Evolutionary conservation across 768 basidiomycete genomes (phyloP).

Genomic region (Amanita molliuscula): DNA sequence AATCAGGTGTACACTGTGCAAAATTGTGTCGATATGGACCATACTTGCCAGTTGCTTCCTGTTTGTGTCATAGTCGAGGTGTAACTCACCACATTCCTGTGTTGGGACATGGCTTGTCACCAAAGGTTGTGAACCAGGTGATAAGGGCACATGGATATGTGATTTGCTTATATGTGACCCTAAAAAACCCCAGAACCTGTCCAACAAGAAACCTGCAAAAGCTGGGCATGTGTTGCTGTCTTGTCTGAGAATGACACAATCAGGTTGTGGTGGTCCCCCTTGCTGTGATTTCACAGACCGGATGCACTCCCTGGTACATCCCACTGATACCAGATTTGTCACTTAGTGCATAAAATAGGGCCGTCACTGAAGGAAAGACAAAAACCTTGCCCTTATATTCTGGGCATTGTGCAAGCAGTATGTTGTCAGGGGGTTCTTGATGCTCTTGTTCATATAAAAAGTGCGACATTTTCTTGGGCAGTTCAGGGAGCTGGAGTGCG

Average conservation of each 20-base stretch:
- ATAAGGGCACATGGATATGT: constrained; percentile 18
- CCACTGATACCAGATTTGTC: no score
- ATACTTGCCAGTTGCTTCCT: constrained; percentile 8
- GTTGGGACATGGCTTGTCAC: constrained; percentile 12
- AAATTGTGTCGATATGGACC: constrained; percentile 18
- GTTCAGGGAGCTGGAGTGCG: not conserved
- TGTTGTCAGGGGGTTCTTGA: constrained; percentile 4
- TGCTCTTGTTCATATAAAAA: constrained; percentile 1
- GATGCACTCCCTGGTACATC: constrained; percentile 16
- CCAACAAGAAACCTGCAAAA: constrained; percentile 15
- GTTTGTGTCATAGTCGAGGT: constrained; percentile 14
- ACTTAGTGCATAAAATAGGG: constrained; percentile 17
- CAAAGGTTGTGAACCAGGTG: constrained; percentile 15
- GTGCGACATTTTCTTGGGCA: not conserved
- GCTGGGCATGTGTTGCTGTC: constrained; percentile 12
- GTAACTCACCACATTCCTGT: constrained; percentile 22
- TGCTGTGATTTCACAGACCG: constrained; percentile 17
- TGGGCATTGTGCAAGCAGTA: constrained; percentile 10
- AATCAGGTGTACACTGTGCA: constrained; percentile 19
- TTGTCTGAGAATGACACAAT: constrained; percentile 16
- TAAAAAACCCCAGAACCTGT: constrained; percentile 17
- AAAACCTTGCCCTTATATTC: constrained; percentile 9
- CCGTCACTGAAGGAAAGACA: constrained; percentile 17
- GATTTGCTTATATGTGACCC: constrained; percentile 11
- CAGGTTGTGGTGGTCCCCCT: constrained; percentile 13